Evolutionary conservation across 1,284 basidiomycete species (phyloP).

Genomic region (Leccinum griseonigrum): DNA sequence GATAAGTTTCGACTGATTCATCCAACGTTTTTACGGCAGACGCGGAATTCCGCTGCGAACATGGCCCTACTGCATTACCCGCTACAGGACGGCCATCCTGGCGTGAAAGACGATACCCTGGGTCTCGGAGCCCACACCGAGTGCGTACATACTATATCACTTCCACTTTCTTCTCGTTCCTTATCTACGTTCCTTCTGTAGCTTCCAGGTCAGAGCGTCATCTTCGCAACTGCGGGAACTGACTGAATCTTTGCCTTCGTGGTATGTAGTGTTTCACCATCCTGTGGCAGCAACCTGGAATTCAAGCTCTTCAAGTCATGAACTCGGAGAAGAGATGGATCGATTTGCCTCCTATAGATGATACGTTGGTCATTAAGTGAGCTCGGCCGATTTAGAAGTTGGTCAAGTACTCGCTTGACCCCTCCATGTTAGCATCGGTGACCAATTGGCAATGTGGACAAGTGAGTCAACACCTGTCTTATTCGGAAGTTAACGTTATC

Average conservation of each 20-base stretch:
- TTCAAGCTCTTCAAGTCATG: conserved; percentile 67
- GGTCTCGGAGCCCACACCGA: conserved; percentile 85
- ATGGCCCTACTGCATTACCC: conserved; percentile 85
- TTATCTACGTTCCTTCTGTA: conserved; percentile 22
- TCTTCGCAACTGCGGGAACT: background rate
- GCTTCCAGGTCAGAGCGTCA: conserved; percentile 50
- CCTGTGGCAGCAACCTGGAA: conserved; percentile 68
- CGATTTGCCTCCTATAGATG: conserved; percentile 52
- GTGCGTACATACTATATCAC: conserved; percentile 36
- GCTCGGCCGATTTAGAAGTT: background rate
- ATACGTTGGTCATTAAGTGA: conserved; percentile 52
- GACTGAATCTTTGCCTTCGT: conserved; percentile 18
- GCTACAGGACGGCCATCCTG: conserved; percentile 37
- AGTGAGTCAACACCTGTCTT: conserved; percentile 47
- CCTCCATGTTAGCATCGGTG: conserved; percentile 61
- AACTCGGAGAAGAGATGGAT: conserved; percentile 66
- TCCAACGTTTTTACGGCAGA: conserved; percentile 1
- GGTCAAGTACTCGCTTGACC: background rate
- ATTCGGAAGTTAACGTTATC: background rate
- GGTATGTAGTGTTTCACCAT: conserved; percentile 75
- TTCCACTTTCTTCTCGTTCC: background rate
- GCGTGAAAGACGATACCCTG: conserved; percentile 50
- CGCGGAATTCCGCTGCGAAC: conserved; percentile 63
- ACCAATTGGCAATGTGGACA: conserved; percentile 86
- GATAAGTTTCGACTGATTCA: background rate